phyloP scores from a whole-genome alignment of 139 green algal species.

The Coelastrella sp. region DNA sequence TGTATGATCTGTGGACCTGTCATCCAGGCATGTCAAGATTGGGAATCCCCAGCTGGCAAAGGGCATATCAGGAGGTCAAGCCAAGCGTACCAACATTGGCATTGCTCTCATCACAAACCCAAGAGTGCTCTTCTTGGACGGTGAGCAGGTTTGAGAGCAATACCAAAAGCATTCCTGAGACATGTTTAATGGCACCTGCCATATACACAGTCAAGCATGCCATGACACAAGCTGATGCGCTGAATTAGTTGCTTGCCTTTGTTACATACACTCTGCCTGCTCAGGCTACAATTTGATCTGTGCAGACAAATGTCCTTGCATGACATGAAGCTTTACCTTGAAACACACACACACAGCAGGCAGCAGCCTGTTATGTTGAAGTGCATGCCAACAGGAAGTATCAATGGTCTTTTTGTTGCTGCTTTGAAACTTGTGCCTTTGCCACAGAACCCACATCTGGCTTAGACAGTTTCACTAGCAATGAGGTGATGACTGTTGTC shows the following conservation, averaged over 20 bases:
- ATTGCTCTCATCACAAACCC: slow-evolving; percentile 77
- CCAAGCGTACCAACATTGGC: slow-evolving; percentile 76
- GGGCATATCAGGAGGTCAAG: slow-evolving; percentile 75
- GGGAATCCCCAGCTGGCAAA: slow-evolving; percentile 60
- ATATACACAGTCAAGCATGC: no score
- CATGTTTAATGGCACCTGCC: no score
- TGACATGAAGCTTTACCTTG: no score
- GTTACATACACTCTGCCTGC: no score
- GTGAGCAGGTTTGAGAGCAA: not conserved
- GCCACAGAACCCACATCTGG: slow-evolving; percentile 73
- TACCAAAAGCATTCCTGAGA: not conserved
- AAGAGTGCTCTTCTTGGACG: slow-evolving; percentile 74
- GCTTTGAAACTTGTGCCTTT: slow-evolving; percentile 13
- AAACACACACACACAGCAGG: no score
- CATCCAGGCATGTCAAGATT: slow-evolving; percentile 50
- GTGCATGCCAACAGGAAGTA: no score
- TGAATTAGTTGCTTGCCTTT: no score
- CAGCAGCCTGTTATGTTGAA: no score
- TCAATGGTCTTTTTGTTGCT: not conserved
- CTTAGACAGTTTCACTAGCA: slow-evolving; percentile 76
- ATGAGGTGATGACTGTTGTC: slow-evolving; percentile 71
- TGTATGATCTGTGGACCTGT: not conserved
- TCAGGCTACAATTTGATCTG: no score
- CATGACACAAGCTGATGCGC: no score
- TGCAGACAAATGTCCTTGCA: no score